These are phyloP conservation scores for Neonectria neomacrospora DNA, from an alignment of 2,329 filamentous ascomycete genomes.

Conservation along the genomic window DNA sequence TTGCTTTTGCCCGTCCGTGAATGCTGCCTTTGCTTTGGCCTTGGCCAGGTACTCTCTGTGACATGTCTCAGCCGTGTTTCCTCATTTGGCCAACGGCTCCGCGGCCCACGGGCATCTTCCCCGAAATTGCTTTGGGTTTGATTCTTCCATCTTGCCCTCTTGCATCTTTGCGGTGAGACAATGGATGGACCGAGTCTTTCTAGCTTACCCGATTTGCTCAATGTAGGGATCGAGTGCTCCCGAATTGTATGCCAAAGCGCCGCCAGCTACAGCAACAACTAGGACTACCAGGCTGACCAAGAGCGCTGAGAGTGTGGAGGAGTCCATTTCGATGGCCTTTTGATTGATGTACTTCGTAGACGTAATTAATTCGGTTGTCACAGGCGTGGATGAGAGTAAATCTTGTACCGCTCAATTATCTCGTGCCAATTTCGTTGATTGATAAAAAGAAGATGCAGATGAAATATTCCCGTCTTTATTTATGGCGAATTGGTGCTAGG, in stretches of 20 bases:
- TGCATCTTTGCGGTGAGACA: background rate
- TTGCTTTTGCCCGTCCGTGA: conserved; percentile 15
- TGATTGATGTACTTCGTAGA: background rate
- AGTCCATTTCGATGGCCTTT: conserved; percentile 10
- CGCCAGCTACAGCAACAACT: conserved; percentile 5
- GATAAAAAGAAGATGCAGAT: background rate
- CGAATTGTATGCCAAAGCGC: conserved; percentile 12
- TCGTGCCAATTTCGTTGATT: background rate
- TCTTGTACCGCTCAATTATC: background rate
- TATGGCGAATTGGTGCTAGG: background rate
- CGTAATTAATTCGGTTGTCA: background rate
- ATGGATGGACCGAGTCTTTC: background rate
- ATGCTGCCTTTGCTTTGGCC: conserved; percentile 13
- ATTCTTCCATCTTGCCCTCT: background rate
- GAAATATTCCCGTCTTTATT: background rate
- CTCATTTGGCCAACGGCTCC: background rate
- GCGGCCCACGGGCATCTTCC: background rate
- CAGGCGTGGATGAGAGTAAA: background rate
- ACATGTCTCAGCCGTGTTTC: conserved; percentile 15
- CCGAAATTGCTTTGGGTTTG: conserved; percentile 1
- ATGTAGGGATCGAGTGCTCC: conserved; percentile 17
- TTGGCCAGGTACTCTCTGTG: conserved; percentile 20
- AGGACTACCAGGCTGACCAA: conserved; percentile 11
- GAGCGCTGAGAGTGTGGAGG: conserved; percentile 8
- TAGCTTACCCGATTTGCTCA: conserved; percentile 20